A percentile compares a stretch with the other conserved stretches of the same genome.
These are phyloP conservation scores for Xylariaceae sp. DNA, from an alignment of 2,329 filamentous ascomycete species.

Conservation along the genomic window DNA sequence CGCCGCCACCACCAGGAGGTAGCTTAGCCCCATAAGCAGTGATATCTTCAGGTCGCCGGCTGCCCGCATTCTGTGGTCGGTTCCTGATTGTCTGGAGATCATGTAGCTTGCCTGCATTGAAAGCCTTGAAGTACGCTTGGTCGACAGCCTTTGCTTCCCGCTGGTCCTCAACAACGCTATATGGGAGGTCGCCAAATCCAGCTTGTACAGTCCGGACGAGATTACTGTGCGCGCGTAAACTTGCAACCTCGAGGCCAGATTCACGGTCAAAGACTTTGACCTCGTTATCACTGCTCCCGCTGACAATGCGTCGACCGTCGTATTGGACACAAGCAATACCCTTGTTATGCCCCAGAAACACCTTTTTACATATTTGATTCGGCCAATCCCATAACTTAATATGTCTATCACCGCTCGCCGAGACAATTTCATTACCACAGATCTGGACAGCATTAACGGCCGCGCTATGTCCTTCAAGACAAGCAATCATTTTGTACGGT, in stretches of 20 bases:
- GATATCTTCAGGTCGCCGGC: conserved; percentile 73
- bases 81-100: conserved; percentile 39
- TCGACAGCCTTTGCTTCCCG: conserved; percentile 75
- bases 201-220: conserved; percentile 94
- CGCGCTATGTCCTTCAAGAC: conserved; percentile 80
- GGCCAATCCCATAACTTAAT: conserved; percentile 96
- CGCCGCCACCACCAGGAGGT: conserved; percentile 87
- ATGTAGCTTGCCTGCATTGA: conserved; percentile 54
- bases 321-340: conserved; percentile 98
- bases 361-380: conserved; percentile 73
- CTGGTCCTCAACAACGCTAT: conserved; percentile 74
- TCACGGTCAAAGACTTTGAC: conserved; percentile 92
- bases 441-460: conserved; percentile 98
- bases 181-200: conserved; percentile 86
- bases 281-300: conserved; percentile 93
- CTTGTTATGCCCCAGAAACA: conserved; percentile 85
- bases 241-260: conserved; percentile 86
- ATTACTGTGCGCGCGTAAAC: conserved; percentile 77
- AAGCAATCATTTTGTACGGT: conserved; percentile 77
- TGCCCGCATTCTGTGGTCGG: conserved; percentile 68
- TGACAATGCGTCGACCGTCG: conserved; percentile 90
- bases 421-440: conserved; percentile 82
- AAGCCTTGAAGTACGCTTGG: conserved; percentile 66
- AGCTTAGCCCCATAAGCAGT: conserved; percentile 82
- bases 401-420: conserved; percentile 88